These are phyloP conservation scores for Candida parachauliodes DNA, from an alignment of 805 yeast species.

Conservation along the genomic window DNA sequence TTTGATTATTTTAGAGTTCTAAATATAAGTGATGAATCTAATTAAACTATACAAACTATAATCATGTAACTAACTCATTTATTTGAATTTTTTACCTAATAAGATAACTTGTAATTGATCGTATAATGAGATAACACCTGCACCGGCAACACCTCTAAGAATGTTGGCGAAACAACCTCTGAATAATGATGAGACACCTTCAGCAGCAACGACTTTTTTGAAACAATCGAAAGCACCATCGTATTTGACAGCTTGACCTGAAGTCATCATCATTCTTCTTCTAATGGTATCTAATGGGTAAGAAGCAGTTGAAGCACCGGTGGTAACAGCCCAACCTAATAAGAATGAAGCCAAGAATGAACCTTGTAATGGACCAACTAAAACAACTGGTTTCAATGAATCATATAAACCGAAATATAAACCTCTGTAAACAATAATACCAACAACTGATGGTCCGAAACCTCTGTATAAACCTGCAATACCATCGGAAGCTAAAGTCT, in stretches of 20 bases:
- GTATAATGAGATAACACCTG: conserved; percentile 97
- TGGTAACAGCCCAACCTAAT: conserved; percentile 97
- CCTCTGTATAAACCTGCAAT: conserved; percentile 98
- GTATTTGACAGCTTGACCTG: conserved; percentile 98
- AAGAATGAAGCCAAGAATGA: conserved; percentile 92
- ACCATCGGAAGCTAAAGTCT: conserved; percentile 95
- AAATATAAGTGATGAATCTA: not conserved
- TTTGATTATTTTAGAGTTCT: no score
- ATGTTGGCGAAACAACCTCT: conserved; percentile 99
- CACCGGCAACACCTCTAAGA: conserved; percentile 99
- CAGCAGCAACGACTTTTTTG: conserved; percentile 89
- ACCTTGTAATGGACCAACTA: conserved; percentile 93
- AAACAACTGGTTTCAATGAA: conserved; percentile 91
- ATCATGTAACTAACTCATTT: conserved; percentile 22
- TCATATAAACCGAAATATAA: conserved; percentile 97
- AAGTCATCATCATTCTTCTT: conserved; percentile 99
- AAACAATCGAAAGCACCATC: conserved; percentile 92
- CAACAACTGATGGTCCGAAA: conserved; percentile 97
- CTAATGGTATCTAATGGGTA: conserved; percentile 99
- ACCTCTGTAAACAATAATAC: conserved; percentile 99
- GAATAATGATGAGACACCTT: conserved; percentile 90
- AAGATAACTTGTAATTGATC: conserved; percentile 93
- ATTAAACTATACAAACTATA: no score
- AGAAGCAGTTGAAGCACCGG: conserved; percentile 98
- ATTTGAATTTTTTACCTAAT: conserved; percentile 93